Evolutionary conservation across 306 rosid genomes (phyloP).

Genomic region (barrel medic (Medicago truncatula)): DNA sequence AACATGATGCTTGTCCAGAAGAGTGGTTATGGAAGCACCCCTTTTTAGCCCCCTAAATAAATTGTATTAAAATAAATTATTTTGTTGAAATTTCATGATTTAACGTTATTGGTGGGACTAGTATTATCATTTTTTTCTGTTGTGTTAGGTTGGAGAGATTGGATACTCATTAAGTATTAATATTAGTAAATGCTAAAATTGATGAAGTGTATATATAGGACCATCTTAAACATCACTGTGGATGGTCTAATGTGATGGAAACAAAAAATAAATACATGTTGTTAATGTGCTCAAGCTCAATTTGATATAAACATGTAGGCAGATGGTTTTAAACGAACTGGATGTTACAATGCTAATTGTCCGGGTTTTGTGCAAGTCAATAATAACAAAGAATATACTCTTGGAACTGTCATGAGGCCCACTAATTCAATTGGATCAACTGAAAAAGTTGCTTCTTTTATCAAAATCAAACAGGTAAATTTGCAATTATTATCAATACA

Average conservation of each 20-base stretch:
- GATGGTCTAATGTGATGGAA: not conserved
- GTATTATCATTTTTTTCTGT: no score
- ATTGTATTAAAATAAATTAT: no score
- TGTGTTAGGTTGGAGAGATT: no score
- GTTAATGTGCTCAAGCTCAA: not conserved
- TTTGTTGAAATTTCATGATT: no score
- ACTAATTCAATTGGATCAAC: not conserved
- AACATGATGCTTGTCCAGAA: no score
- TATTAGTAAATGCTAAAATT: no score
- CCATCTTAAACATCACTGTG: no score
- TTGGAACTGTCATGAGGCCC: fast-evolving
- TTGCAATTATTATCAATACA: not conserved
- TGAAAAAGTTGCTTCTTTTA: fast-evolving
- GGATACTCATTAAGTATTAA: no score
- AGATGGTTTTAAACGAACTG: not conserved
- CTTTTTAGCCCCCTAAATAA: no score
- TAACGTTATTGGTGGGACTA: no score
- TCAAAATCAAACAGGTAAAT: not conserved
- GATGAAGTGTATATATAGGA: no score
- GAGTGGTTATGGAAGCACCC: no score
- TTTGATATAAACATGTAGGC: not conserved
- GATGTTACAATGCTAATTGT: not conserved
- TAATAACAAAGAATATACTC: not conserved
- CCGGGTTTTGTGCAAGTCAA: conserved; percentile 13
- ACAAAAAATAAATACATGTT: not conserved